A percentile compares a stretch with the other conserved stretches of the same genome.
Evolutionary conservation across 768 basidiomycete species (phyloP).

Genomic region (Solioccasus polychromus): DNA sequence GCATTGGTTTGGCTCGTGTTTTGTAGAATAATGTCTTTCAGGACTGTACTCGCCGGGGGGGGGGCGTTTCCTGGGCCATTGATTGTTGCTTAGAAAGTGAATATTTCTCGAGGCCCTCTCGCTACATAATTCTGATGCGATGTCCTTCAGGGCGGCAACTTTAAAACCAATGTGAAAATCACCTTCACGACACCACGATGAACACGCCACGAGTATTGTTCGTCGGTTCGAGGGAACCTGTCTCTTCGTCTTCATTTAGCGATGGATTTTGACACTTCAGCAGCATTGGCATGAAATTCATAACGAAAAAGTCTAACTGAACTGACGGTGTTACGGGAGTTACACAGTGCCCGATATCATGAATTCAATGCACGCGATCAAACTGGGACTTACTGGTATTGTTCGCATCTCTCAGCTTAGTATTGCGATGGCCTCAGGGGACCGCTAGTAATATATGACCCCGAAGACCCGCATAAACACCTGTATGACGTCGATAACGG

Average conservation of each 20-base stretch:
- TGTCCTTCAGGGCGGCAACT: slow-evolving; percentile 32
- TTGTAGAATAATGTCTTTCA: slow-evolving; percentile 5
- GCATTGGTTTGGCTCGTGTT: neutral
- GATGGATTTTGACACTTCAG: neutral
- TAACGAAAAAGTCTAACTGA: slow-evolving; percentile 40
- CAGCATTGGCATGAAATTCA: slow-evolving; percentile 59
- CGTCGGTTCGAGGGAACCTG: slow-evolving; percentile 17
- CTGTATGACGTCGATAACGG: slow-evolving; percentile 43
- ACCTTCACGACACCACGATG: slow-evolving; percentile 47
- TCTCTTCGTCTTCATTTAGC: neutral
- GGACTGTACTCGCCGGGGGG: slow-evolving; percentile 40
- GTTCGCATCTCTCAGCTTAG: slow-evolving; percentile 38
- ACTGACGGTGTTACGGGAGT: slow-evolving; percentile 44
- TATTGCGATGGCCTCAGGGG: slow-evolving; percentile 32
- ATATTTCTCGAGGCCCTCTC: neutral
- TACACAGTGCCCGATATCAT: slow-evolving; percentile 24
- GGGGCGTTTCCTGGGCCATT: slow-evolving; percentile 46
- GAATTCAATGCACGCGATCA: slow-evolving; percentile 23
- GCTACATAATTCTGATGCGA: too few species aligned
- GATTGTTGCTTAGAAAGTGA: slow-evolving; percentile 38
- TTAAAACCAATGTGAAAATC: slow-evolving; percentile 45
- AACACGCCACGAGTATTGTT: slow-evolving; percentile 49
- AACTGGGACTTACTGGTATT: slow-evolving; percentile 34
- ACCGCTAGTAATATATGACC: slow-evolving; percentile 41
- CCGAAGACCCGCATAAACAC: slow-evolving; percentile 35